Percentiles rank a stretch among this genome's conserved stretches.
These are phyloP conservation scores for Penicillium dipodomyicola DNA, from an alignment of 495 filamentous ascomycete genomes.

Conservation along the genomic window DNA sequence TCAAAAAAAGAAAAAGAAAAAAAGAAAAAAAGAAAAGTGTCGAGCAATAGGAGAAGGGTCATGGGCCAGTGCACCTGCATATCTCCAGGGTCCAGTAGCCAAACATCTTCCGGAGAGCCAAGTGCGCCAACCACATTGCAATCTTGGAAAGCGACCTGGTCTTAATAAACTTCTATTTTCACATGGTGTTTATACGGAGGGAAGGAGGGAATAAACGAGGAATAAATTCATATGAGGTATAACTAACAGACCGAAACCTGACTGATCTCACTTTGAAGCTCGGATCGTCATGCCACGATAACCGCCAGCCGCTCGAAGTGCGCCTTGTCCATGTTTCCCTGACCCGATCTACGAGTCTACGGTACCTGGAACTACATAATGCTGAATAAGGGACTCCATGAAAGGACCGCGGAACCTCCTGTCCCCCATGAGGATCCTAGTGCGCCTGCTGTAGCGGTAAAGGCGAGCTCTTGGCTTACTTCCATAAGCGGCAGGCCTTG, in stretches of 20 bases:
- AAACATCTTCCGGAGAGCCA: neutral
- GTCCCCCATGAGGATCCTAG: neutral
- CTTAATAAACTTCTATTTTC: no score
- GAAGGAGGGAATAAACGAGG: no score
- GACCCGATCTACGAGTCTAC: constrained; percentile 6
- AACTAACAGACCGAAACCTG: no score
- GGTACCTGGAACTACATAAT: neutral
- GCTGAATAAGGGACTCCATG: neutral
- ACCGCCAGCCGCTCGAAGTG: no score
- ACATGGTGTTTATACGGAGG: no score
- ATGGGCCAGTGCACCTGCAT: neutral
- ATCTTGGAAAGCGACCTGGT: no score
- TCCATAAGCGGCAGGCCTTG: constrained; percentile 11
- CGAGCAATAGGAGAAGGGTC: neutral
- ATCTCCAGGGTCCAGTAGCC: neutral
- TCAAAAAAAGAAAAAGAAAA: neutral
- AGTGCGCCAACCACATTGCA: neutral
- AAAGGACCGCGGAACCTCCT: neutral
- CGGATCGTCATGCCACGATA: neutral
- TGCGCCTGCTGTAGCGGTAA: constrained; percentile 16
- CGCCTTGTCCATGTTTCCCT: constrained; percentile 11
- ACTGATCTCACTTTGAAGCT: neutral
- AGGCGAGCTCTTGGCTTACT: constrained; percentile 8
- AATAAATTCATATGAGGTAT: no score
- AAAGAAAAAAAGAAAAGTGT: neutral